phyloP scores from a whole-genome alignment of 352 stramenopile genomes.

The Phytopythium oedochilum region DNA sequence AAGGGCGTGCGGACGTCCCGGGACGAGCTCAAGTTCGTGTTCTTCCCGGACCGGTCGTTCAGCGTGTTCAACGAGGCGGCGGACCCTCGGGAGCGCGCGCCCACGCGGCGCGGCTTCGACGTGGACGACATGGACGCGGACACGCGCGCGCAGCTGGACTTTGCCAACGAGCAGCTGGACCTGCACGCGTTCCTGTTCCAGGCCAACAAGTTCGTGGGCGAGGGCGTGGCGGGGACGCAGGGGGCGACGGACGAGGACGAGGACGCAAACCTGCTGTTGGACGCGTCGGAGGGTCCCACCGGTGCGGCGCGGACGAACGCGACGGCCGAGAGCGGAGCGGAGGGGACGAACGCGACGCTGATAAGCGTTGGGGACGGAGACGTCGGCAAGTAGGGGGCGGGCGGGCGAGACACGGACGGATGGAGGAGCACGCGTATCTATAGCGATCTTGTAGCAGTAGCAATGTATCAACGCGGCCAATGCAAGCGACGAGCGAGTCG shows the following conservation, averaged over 20 bases:
- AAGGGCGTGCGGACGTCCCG: slow-evolving; percentile 44
- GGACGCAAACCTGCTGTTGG: no score
- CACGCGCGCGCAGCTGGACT: slow-evolving; percentile 39
- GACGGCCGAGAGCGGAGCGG: no score
- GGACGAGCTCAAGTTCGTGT: slow-evolving; percentile 72
- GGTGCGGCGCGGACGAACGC: no score
- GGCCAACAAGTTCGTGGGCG: slow-evolving; percentile 55
- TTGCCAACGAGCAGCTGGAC: slow-evolving; percentile 49
- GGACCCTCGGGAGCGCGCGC: slow-evolving; percentile 50
- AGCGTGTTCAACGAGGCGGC: slow-evolving; percentile 51
- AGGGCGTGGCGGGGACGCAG: slow-evolving; percentile 7
- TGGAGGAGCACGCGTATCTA: neutral
- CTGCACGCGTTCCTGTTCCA: slow-evolving; percentile 72
- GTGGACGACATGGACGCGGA: slow-evolving; percentile 50
- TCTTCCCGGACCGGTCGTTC: slow-evolving; percentile 55
- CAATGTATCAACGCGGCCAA: neutral
- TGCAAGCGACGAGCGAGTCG: neutral
- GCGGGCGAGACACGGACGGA: neutral
- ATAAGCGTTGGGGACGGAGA: neutral
- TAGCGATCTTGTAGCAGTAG: neutral
- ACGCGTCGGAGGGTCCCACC: no score
- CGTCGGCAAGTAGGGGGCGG: neutral
- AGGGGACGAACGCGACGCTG: neutral
- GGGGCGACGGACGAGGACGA: neutral
- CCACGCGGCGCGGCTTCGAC: slow-evolving; percentile 53